Conservation (phyloP, 2,329 filamentous ascomycete species). For the Ampelomyces quisqualis region DNA sequence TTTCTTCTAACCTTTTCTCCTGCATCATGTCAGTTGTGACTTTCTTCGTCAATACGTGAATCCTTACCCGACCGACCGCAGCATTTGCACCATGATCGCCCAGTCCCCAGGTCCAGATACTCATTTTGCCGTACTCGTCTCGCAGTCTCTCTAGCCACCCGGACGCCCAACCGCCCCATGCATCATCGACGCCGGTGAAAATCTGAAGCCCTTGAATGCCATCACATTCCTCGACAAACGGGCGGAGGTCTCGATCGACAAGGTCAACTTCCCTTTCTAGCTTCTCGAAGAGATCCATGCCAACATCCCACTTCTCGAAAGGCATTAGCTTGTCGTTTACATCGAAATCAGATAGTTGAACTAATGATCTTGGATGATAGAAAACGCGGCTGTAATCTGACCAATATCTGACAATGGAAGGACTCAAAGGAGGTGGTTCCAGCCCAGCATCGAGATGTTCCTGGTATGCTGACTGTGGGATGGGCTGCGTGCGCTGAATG, state of each 20-base stretch:
- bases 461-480: slow-evolving; percentile 75
- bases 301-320: slow-evolving; percentile 66
- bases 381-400: slow-evolving; percentile 93
- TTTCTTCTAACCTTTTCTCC: slow-evolving; percentile 64
- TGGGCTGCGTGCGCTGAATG: slow-evolving; percentile 64
- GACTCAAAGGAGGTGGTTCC: slow-evolving; percentile 63
- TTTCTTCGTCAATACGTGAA: background rate
- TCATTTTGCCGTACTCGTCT: slow-evolving; percentile 88
- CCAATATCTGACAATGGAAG: slow-evolving; percentile 85
- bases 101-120: slow-evolving; percentile 83
- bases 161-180: slow-evolving; percentile 52
- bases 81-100: slow-evolving; percentile 56
- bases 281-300: slow-evolving; percentile 44
- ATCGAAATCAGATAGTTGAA: slow-evolving; percentile 81
- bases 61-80: slow-evolving; percentile 44
- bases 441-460: slow-evolving; percentile 72
- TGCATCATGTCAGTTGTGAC: slow-evolving; percentile 34
- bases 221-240: slow-evolving; percentile 91
- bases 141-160: slow-evolving; percentile 63
- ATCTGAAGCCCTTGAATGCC: slow-evolving; percentile 82
- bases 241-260: slow-evolving; percentile 81
- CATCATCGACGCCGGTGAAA: slow-evolving; percentile 55
- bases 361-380: slow-evolving; percentile 83
- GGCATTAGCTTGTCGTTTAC: slow-evolving; percentile 77
- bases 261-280: slow-evolving; percentile 66